phyloP scores from a whole-genome alignment of 495 filamentous ascomycete species.

The Tuber umbilicatum region DNA sequence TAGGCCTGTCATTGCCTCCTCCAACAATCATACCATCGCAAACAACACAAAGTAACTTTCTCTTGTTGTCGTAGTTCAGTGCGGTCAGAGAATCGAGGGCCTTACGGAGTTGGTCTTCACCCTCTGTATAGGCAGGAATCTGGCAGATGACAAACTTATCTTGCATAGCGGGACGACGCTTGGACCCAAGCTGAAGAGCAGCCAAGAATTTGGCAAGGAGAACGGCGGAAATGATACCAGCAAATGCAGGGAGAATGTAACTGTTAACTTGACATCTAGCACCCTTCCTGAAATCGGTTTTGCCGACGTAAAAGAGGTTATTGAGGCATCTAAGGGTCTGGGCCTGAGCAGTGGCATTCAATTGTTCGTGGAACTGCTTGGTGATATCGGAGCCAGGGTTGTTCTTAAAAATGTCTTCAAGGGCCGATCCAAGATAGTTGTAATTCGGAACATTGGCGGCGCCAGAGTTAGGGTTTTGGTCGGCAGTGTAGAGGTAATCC shows the following conservation, averaged over 20 bases:
- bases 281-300: constrained; percentile 72
- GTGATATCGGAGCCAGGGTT: constrained; percentile 76
- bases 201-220: constrained; percentile 86
- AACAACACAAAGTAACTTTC: constrained; percentile 86
- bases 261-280: constrained; percentile 81
- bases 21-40: constrained; percentile 96
- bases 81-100: constrained; percentile 91
- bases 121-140: constrained; percentile 95
- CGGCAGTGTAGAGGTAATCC: constrained; percentile 71
- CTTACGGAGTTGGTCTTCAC: constrained; percentile 85
- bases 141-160: constrained; percentile 99
- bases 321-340: constrained; percentile 66
- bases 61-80: constrained; percentile 93
- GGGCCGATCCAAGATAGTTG: constrained; percentile 58
- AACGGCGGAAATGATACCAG: constrained; percentile 69
- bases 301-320: constrained; percentile 75
- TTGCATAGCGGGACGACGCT: constrained; percentile 79
- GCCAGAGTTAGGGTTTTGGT: constrained; percentile 37
- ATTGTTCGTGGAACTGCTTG: constrained; percentile 47
- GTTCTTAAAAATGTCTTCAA: constrained; percentile 61
- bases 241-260: constrained; percentile 81
- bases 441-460: constrained; percentile 48
- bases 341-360: constrained; percentile 43
- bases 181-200: constrained; percentile 87
- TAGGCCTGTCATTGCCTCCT: constrained; percentile 91